These are phyloP conservation scores for Ramularia collo-cygni DNA, from an alignment of 2,329 filamentous ascomycete species.

Conservation along the genomic window DNA sequence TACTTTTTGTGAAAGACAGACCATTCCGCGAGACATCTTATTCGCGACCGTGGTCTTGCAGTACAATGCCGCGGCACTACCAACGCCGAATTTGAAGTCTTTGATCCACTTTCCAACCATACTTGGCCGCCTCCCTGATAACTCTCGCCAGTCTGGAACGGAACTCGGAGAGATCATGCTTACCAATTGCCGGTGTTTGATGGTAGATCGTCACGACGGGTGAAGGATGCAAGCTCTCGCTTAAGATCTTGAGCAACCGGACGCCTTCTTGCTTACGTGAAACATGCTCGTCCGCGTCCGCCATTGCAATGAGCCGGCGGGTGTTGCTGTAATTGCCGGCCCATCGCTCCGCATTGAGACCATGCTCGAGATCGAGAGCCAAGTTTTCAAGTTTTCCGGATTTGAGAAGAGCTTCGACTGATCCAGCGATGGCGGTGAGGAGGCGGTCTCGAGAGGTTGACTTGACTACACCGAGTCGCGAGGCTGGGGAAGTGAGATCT, in stretches of 20 bases:
- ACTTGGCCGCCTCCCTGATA: slow-evolving; percentile 14
- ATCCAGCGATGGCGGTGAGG: slow-evolving; percentile 12
- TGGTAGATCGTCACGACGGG: slow-evolving; percentile 10
- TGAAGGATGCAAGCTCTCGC: slow-evolving; percentile 1
- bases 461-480: slow-evolving; percentile 13
- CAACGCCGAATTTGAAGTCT: slow-evolving; percentile 7
- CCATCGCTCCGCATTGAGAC: slow-evolving; percentile 12
- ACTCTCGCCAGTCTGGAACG: slow-evolving; percentile 6
- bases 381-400: slow-evolving; percentile 7
- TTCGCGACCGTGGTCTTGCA: too few relatives aligned
- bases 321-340: slow-evolving; percentile 11
- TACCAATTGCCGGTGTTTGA: slow-evolving; percentile 6
- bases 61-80: slow-evolving; percentile 1
- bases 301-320: slow-evolving; percentile 7
- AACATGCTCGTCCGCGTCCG: slow-evolving; percentile 11
- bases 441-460: slow-evolving; percentile 14
- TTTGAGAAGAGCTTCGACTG: slow-evolving; percentile 8
- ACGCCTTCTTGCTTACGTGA: slow-evolving; percentile 13
- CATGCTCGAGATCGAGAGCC: slow-evolving; percentile 12
- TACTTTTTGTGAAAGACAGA: too few relatives aligned
- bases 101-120: slow-evolving; percentile 17
- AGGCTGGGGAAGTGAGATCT: slow-evolving; percentile 17
- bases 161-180: slow-evolving; percentile 11
- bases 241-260: slow-evolving; percentile 9
- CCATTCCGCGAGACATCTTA: too few relatives aligned